Evolutionary conservation across 495 filamentous ascomycete species (phyloP), one percentile per base, ranked within the genome.

Genomic region (Acidiella bohemica): DNA sequence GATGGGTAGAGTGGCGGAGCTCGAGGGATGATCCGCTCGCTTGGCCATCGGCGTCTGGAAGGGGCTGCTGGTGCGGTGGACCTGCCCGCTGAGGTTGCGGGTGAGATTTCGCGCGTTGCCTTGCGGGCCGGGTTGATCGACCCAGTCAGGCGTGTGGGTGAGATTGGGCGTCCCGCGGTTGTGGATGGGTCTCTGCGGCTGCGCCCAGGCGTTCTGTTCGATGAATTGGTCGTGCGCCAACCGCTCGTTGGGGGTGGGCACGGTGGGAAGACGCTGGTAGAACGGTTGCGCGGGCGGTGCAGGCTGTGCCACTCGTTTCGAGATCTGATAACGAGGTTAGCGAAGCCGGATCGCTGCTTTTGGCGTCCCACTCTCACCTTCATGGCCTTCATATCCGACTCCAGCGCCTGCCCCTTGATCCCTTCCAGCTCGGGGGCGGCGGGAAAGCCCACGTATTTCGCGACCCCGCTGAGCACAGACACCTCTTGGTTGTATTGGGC

Each of bases 371-470:
- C 1, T 9, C 87, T 76, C 67, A 95, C 90, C 32, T 76, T 80
- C 70, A 97, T 94, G 44, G 76, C 80, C 54, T 84, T 77, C 26
- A 95, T 64, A 60, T 97, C 90, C 36, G 84, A 80, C 25, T 93
- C 82, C 18, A 85, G 60, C 44, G 93, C 84, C 13, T 74, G 65
- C 8, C 72, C 66, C 11, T 81, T 74, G 14, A 78, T 81, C 18
- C 77, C 71, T 19, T 68, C 61, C 46, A 97, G 74, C 9, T 77
- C 68, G 14, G 90, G 90, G n/a, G 88, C 88, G 23, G 88, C 88
- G 20, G 90, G 90, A 60, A 95, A 96, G 17, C 90, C 90, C 36
- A 92, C 73, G 59, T 94, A 83, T 58, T 93, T 94, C 5, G 86
- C 84, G 41, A 96, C 71, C 14, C 90, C 88, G 6, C 85, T 78